Evolutionary conservation across 148 eudicot species (phyloP), one percentile per base, ranked within the genome.

Genomic region (Vaccinium macrocarpon): DNA sequence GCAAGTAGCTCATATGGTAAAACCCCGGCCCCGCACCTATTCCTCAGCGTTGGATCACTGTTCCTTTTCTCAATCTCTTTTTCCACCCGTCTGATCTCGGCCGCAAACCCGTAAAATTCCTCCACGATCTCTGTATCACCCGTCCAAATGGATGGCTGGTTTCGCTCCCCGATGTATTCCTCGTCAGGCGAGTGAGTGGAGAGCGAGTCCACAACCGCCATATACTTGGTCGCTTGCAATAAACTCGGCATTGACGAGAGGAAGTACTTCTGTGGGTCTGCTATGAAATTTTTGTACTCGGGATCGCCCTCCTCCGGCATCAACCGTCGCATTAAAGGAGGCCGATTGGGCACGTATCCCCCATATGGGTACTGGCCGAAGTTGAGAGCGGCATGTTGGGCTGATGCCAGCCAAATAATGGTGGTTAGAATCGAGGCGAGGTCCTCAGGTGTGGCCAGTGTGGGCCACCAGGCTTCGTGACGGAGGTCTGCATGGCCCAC

Each of bases 311-410:
- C 94, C 32, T 95, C 97, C 0, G 99, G 99, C 70, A 95, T 89
- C 38, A 96, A 48, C 10, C 97, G 85, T 6, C 99, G 93, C 94
- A 93, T 90, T 19, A 96, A 81, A 6, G 97, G 97, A 0, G 99
- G 99, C 8, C 99, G 87, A 90, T 96, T 96, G 15, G 99, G 98
- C 27, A 95, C 90, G 85, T 95, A 96, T 4, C 99, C 99, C 1
- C 99, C 98, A 49, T 96, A 96, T 0, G 99, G 97, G 91, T 96
- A 96, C 89, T 96, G 99, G 2, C 98, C 99, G 74, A 94, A 96
- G 81, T 96, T 96, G 12, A 96, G 86, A 61, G 99, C 93, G 1
- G 99, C 99, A 46, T 96, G 99, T 48, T 96, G 99, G 10, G 99
- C 99, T 0, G 99, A 96, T 4, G 91, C 95, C 8, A 96, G 89